These are phyloP conservation scores for Hansenula lynferdii DNA, from an alignment of 1,139 yeast genomes.

Conservation along the genomic window DNA sequence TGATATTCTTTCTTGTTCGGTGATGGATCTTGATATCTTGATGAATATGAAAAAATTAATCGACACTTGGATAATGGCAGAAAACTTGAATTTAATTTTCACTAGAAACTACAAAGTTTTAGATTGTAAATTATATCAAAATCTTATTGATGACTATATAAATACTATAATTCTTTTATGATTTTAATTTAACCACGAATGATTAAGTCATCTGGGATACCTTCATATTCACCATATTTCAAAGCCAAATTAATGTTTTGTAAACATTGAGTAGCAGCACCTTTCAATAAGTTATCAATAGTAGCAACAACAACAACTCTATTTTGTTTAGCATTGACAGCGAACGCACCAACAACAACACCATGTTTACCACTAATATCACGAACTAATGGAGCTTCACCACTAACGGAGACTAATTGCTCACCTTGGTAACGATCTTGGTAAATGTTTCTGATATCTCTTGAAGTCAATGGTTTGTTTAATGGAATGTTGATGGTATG, in stretches of 20 bases:
- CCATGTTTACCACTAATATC: slow-evolving; percentile 95
- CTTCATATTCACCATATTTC: slow-evolving; percentile 92
- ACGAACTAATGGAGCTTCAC: slow-evolving; percentile 88
- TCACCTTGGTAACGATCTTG: slow-evolving; percentile 89
- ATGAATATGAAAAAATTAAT: too few species aligned
- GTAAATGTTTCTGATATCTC: slow-evolving; percentile 80
- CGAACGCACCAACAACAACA: slow-evolving; percentile 92
- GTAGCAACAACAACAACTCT: slow-evolving; percentile 94
- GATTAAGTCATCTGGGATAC: slow-evolving; percentile 59
- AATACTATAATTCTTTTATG: too few species aligned
- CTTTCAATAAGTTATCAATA: slow-evolving; percentile 91
- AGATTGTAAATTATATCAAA: too few species aligned
- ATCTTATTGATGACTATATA: too few species aligned
- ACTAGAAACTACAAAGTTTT: too few species aligned
- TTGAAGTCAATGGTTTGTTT: slow-evolving; percentile 63
- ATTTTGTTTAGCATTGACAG: slow-evolving; percentile 81
- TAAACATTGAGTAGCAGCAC: slow-evolving; percentile 97
- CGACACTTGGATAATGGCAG: too few species aligned
- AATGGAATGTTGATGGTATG: slow-evolving; percentile 90
- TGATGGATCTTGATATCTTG: too few species aligned
- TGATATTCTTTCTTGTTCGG: too few species aligned
- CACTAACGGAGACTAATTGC: slow-evolving; percentile 74
- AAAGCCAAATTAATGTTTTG: slow-evolving; percentile 89
- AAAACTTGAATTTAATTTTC: too few species aligned
- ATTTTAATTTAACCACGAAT: slow-evolving; percentile 23